phyloP scores from a whole-genome alignment of 2,329 filamentous ascomycete species.

The Colletotrichum gloeosporioides region DNA sequence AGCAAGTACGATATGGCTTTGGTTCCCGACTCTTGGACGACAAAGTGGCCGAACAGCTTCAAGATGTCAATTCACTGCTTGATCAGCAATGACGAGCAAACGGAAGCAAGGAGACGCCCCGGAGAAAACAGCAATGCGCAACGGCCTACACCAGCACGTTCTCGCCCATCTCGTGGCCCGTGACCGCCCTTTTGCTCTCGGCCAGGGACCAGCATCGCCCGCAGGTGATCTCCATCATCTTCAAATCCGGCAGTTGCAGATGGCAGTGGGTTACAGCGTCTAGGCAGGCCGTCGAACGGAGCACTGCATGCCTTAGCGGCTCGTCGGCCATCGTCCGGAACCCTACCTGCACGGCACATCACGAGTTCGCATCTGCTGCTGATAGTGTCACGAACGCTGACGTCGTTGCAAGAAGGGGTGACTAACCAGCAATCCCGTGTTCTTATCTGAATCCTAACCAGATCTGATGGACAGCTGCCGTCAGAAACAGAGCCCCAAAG shows the following conservation, averaged over 20 bases:
- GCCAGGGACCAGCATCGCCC: conserved; percentile 7
- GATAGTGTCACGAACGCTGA: not conserved
- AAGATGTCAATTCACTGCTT: not conserved
- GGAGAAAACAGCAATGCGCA: not conserved
- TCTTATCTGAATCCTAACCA: not conserved
- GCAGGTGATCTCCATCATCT: not conserved
- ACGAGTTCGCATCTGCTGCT: not conserved
- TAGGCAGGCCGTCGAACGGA: not conserved
- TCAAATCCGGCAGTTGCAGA: not conserved
- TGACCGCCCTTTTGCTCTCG: not conserved
- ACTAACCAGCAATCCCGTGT: not conserved
- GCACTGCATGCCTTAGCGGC: not conserved
- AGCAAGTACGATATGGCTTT: not conserved
- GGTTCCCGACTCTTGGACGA: not conserved
- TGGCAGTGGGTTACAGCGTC: not conserved
- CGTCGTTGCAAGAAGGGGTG: not conserved
- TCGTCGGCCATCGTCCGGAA: not conserved
- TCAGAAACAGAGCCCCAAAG: not conserved
- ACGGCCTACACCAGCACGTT: not conserved
- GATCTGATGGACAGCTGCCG: not conserved
- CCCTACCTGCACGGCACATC: not conserved
- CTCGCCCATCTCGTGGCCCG: not conserved
- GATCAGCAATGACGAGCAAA: not conserved
- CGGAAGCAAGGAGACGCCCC: not conserved
- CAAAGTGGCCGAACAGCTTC: not conserved